Evolutionary conservation across 768 basidiomycete genomes (phyloP), one percentile per base, ranked within the genome.

Genomic region (Clathrus columnatus): DNA sequence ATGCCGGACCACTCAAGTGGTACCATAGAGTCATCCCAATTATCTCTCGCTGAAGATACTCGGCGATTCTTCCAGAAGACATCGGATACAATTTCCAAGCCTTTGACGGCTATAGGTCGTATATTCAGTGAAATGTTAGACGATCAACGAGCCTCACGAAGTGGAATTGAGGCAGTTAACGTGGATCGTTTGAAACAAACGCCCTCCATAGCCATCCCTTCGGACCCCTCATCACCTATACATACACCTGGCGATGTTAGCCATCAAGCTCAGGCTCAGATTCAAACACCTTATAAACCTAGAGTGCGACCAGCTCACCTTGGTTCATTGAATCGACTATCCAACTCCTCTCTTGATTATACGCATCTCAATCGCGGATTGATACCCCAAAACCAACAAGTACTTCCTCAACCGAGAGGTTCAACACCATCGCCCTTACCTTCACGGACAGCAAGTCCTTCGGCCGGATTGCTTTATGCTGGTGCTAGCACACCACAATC

Each of bases 51-150:
- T 7, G 82, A 88, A 51, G 91, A 94, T 63, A 92, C 91, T 0
- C 82, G 81, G 36, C 78, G 85, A 21, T 78, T 95, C 27, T 75
- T 95, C 44, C 92, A 92, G 69, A 87, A 87, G 66, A 95, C 93
- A 0, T 91, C 92, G 7, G 89, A 92, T 65, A 87, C 82, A 0
- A 85, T 95, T 55, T 91, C 87, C 7, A 92, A 91, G 66, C 92
- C 92, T 2, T 76, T 96, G n/a, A 88, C 74, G 60, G 90, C 92
- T 1, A 86, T 96, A 50, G 80, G 91, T 17, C 82, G 87, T 50
- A 92, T 96, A 58, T 85, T 95, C 66, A 87, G 80, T 58, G 88
- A 88, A 45, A 91, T 89, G 0, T 70, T 92, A 10, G 87, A 91
- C 62, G 78, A 79, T 26, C 10, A 44, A 17, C 45, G 46, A 18